phyloP scores from a whole-genome alignment of 73 alveolate genomes.

The Tetrahymena malaccensis region DNA sequence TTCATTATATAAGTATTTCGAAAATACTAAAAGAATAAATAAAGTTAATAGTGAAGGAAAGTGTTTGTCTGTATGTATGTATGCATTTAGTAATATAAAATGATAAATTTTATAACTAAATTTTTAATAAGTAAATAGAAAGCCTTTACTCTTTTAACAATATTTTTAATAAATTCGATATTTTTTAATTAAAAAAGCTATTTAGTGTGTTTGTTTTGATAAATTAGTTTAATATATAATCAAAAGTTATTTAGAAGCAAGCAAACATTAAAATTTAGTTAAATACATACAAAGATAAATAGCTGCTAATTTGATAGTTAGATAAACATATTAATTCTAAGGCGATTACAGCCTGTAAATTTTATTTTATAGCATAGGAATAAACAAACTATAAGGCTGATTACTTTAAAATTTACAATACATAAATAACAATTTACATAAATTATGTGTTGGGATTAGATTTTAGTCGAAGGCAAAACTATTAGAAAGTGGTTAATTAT shows the following conservation, averaged over 20 bases:
- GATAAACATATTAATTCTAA: not conserved
- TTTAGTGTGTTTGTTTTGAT: not conserved
- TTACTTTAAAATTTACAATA: not conserved
- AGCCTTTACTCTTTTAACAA: not conserved
- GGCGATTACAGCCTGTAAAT: not conserved
- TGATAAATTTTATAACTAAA: not conserved
- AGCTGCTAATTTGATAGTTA: not conserved
- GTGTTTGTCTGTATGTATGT: too few relatives aligned
- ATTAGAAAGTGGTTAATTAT: not conserved
- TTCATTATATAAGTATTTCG: too few relatives aligned
- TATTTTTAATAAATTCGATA: not conserved
- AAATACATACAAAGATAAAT: not conserved
- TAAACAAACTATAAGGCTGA: not conserved
- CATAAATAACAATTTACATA: not conserved
- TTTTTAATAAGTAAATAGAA: too few relatives aligned
- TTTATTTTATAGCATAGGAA: not conserved
- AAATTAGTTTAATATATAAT: too few relatives aligned
- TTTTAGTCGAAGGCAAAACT: not conserved
- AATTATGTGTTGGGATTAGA: not conserved
- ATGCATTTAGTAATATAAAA: not conserved
- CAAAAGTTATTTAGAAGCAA: not conserved
- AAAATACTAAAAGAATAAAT: too few relatives aligned
- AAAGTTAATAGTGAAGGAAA: too few relatives aligned
- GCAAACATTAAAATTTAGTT: not conserved
- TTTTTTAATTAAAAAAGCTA: not conserved